A percentile compares a stretch with the other conserved stretches of the same genome.
These are phyloP conservation scores for Ensete glaucum DNA, from an alignment of 176 grass and related monocot genomes.

Conservation along the genomic window DNA sequence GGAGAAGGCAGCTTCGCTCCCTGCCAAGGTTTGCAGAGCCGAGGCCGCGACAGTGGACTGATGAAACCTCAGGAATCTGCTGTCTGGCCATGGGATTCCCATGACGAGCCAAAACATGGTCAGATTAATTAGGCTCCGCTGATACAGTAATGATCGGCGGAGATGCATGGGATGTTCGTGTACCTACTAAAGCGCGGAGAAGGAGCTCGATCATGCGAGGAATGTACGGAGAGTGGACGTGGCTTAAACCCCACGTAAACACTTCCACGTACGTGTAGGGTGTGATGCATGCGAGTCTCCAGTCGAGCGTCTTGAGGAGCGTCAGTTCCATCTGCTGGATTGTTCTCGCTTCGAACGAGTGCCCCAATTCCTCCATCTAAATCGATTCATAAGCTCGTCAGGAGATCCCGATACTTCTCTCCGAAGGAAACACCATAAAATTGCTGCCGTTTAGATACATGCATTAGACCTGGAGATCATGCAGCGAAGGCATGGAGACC, in stretches of 20 bases:
- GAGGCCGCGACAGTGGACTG: slow-evolving; percentile 33
- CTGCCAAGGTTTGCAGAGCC: slow-evolving; percentile 28
- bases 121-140: background rate
- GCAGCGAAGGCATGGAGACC: slow-evolving; percentile 44
- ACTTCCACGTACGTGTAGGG: slow-evolving; percentile 47
- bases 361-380: slow-evolving; percentile 51
- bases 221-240: background rate
- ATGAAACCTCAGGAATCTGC: slow-evolving; percentile 13
- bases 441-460: too few species aligned
- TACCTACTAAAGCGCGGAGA: slow-evolving; percentile 45
- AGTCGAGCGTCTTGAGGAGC: slow-evolving; percentile 65
- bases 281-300: slow-evolving; percentile 67
- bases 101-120: background rate
- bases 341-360: slow-evolving; percentile 35
- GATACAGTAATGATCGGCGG: background rate
- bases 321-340: slow-evolving; percentile 68
- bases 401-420: background rate
- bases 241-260: background rate
- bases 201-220: slow-evolving; percentile 31
- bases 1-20: background rate
- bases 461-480: slow-evolving; percentile 53
- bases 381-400: background rate
- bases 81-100: background rate
- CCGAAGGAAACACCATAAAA: too few species aligned
- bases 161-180: background rate